Conservation (phyloP, 179 eudicot species). For the Silene vulgaris region DNA sequence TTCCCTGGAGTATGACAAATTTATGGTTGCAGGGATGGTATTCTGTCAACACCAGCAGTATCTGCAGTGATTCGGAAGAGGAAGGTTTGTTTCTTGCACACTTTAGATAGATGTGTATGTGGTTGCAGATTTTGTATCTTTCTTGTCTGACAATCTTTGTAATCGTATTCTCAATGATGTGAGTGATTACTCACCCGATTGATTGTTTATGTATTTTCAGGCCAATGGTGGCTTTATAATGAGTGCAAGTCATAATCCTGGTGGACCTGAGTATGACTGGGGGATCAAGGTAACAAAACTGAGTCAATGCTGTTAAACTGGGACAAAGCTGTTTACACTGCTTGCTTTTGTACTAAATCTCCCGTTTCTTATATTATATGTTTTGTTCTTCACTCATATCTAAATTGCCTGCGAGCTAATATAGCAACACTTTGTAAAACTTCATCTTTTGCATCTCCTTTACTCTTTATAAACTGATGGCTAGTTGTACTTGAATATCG, state of each 20-base stretch:
- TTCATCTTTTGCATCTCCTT: background rate
- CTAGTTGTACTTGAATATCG: background rate
- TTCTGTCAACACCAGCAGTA: constrained; percentile 96
- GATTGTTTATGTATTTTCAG: constrained; percentile 34
- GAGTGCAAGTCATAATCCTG: constrained; percentile 99
- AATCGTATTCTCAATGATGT: background rate
- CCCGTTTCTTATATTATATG: background rate
- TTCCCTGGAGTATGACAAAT: constrained; percentile 13
- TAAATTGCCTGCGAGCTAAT: background rate
- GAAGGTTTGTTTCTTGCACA: constrained; percentile 33
- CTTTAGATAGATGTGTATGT: background rate
- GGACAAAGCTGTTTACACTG: constrained; percentile 12
- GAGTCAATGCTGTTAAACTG: constrained; percentile 8
- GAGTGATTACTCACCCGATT: background rate
- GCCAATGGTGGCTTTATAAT: constrained; percentile 98
- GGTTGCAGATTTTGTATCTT: background rate
- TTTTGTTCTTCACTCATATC: background rate
- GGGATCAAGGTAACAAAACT: constrained; percentile 73
- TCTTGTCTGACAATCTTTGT: background rate
- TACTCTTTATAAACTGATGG: background rate
- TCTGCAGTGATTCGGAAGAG: constrained; percentile 94
- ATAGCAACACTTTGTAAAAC: background rate
- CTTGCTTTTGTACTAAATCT: background rate
- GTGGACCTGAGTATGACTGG: constrained; percentile 98
- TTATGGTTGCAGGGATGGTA: constrained; percentile 67